Evolutionary conservation across 768 basidiomycete genomes (phyloP), one percentile per base, ranked within the genome.

Genomic region (Pleurotus platypus): DNA sequence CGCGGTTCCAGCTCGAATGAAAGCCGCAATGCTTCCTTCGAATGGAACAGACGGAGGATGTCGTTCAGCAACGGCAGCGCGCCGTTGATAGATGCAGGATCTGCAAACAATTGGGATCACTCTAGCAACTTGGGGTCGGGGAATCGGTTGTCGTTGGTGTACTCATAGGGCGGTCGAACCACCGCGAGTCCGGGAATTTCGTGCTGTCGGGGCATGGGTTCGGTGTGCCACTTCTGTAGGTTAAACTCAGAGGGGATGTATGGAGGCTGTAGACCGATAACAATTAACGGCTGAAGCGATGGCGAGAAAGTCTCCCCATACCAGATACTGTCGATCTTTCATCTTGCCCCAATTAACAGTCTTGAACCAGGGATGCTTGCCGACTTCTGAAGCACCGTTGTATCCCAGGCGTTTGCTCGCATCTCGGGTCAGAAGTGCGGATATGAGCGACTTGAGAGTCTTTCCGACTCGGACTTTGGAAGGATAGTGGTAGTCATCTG

Each of bases 311-410:
- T n/a, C 6, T 30, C 46, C 13, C 69, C 81, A 46, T 64, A 84
- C 84, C 27, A 77, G 58, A 53, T 82, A 81, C 35, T 69, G 65
- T 40, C 77, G 72, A 0, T 65, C 62, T 9, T 70, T 60, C 68
- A 84, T 74, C 62, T 73, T 75, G 16, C 64, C 64, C 83, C 82
- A 84, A 55, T 79, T 71, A 11, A 85, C 67, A 18, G 68, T 65
- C 4, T 60, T 58, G 43, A 85, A 61, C 79, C 79, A 86, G 1
- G 72, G 67, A 56, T 84, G 80, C 4, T 61, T 55, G 42, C 65
- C 65, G 6, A 83, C 71, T 20, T 76, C 70, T 2, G 62, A 53
- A 20, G 67, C 64, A 30, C 67, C 71, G 0, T 64, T 60, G 3
- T 65, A 63, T 18, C 79, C 82, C 6, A 82, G 63, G 24, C 84